Evolutionary conservation across 1,284 basidiomycete genomes (phyloP), one percentile per base, ranked within the genome.

Genomic region (Tilletia walkeri): DNA sequence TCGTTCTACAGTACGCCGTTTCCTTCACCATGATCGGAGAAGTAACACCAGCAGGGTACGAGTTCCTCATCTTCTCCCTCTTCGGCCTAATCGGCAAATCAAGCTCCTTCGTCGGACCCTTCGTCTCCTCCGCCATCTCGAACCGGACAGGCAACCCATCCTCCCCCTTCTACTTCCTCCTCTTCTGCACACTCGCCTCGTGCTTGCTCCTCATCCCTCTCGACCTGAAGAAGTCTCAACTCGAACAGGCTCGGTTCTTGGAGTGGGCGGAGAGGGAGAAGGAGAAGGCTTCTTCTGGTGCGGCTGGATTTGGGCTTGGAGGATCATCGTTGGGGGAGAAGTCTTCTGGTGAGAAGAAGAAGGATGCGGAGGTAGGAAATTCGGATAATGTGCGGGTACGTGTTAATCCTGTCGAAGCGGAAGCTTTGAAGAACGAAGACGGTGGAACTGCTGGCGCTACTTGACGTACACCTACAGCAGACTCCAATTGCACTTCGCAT

Each of bases 11-110:
- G 86, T 94, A 91, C 80, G 90, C 92, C 0, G 91, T 90, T 79
- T 88, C 90, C 20, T 91, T 92, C 84, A 92, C 92, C 0, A 91
- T 92, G 90, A 92, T 93, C 70, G 90, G 89, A 78, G 91, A 92
- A 77, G 91, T 92, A 7, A 90, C 90, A 16, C 91, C 91, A 12
- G 84, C 89, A 38, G 75, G 79, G 24, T 80, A 76, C 72, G 79
- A 83, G 63, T 91, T 91, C 82, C 85, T 91, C 24, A 91, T 92
- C 85, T 91, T 92, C 80, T 88, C 89, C 16, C 82, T 91, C n/a
- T 90, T 91, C 79, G 90, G 89, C 14, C 88, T 91, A 72, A 88
- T 67, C 63, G 68, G 80, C 2, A 92, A 76, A 59, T 73, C 73
- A 5, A 54, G 48, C 5, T 66, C 90, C 6, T 91, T 90, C 67